Conservation (phyloP, 2,329 filamentous ascomycete species). For the Madurella mycetomatis region DNA sequence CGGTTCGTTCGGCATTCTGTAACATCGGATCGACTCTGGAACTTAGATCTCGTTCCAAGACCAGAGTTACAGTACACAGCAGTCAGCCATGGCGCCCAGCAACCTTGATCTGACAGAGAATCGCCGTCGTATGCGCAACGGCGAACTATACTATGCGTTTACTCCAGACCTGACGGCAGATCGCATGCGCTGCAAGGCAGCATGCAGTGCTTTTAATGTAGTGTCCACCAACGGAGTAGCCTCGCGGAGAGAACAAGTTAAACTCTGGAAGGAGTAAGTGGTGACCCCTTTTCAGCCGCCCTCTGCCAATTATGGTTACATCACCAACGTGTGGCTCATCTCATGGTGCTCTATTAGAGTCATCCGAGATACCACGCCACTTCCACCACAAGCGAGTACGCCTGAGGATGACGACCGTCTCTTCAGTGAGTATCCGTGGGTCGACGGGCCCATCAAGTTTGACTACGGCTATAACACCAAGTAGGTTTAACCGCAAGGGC, state of each 20-base stretch:
- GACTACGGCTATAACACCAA: constrained; percentile 76
- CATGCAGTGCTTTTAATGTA: constrained; percentile 61
- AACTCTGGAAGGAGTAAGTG: constrained; percentile 68
- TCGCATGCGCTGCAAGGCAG: constrained; percentile 58
- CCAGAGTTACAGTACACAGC: too few relatives aligned
- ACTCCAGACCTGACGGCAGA: constrained; percentile 61
- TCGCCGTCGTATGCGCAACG: constrained; percentile 54
- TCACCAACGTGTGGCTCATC: too few relatives aligned
- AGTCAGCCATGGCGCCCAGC: constrained; percentile 5
- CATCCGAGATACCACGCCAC: constrained; percentile 54
- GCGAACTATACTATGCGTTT: constrained; percentile 72
- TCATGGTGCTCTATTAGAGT: constrained; percentile 44
- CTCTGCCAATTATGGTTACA: too few relatives aligned
- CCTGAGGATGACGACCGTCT: constrained; percentile 61
- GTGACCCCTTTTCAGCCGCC: too few relatives aligned
- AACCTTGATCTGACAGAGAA: constrained; percentile 43
- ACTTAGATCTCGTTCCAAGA: too few relatives aligned
- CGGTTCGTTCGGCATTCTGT: too few relatives aligned
- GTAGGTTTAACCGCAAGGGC: constrained; percentile 30
- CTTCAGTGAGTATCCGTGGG: constrained; percentile 61
- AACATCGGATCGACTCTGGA: too few relatives aligned
- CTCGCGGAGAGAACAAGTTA: constrained; percentile 56
- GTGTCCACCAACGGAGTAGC: constrained; percentile 45
- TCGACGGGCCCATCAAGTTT: constrained; percentile 64
- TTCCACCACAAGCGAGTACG: constrained; percentile 56